Base-by-base conservation (phyloP, 2,329 filamentous ascomycete genomes). In the Neoarthrinium moseri region DNA sequence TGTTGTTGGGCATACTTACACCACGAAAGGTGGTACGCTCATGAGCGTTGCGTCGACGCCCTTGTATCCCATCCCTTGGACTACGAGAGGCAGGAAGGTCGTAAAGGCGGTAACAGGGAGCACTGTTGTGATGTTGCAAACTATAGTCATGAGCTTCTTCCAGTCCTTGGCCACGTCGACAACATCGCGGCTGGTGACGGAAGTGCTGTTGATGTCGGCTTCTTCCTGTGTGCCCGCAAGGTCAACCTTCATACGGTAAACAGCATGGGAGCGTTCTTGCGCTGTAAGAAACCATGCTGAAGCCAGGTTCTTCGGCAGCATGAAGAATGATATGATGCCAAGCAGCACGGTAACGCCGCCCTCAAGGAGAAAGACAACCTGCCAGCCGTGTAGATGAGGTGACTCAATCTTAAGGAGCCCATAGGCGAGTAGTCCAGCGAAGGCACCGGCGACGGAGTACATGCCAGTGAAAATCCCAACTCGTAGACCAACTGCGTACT, bases 161-260 rank as follows among this genome's bases (percentile, higher is more conserved):
- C 50, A 50, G 26, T 52, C 50, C 27, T 42, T 48, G 7, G 43
- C 12, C 4, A 52, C 50, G 22, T 52, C 50, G 6, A 46, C 11
- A 6, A 51, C 24, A 22, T 53, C 49, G 24, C 39, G 33, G 22
- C 43, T 47, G 15, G 48, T 32, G 30, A 49, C 43, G 2, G 17
- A 17, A 6, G 38, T 40, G 6, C 44, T 33, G 17, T 35, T 23
- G 3, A 22, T 18, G 17, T 35, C 44, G 7, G 42, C 43, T 5
- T 35, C 50, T 22, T 53, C 49, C 32, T 51, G 46, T 2, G 36
- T 47, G 2, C 37, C 46, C 3, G 46, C 43, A 23, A 51, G 24
- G 27, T 69, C 64, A 6, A 59, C 49, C 20, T 55, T 51, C 41
- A 68, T 59, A 17, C 59, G 50, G 26, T 56, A 50, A 13, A 57